phyloP scores from a whole-genome alignment of 2,329 filamentous ascomycete genomes.

The Trichophyton equinum region DNA sequence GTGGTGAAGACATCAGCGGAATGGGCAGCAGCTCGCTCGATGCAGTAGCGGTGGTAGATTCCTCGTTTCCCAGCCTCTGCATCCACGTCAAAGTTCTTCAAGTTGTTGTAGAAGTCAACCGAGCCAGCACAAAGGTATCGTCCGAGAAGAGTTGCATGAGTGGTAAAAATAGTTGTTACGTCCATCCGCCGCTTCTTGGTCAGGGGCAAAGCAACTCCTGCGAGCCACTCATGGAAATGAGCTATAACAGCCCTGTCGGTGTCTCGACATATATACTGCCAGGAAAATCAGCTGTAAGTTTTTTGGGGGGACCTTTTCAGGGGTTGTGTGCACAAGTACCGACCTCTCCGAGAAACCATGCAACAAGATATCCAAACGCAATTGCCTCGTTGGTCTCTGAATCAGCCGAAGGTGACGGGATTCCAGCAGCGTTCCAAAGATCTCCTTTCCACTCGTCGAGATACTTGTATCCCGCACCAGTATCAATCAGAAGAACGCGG shows the following conservation, averaged over 20 bases:
- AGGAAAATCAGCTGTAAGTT: background rate
- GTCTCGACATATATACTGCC: constrained; percentile 82
- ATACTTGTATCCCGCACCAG: constrained; percentile 79
- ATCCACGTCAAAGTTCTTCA: constrained; percentile 93
- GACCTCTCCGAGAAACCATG: constrained; percentile 97
- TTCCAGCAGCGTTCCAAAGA: constrained; percentile 82
- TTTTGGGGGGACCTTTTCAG: background rate
- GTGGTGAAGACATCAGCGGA: constrained; percentile 95
- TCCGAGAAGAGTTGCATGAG: constrained; percentile 87
- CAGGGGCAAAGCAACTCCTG: constrained; percentile 82
- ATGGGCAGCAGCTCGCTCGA: constrained; percentile 86
- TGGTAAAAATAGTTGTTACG: constrained; percentile 96
- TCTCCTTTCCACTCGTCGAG: constrained; percentile 96
- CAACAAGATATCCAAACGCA: constrained; percentile 91
- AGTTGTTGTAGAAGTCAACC: constrained; percentile 98
- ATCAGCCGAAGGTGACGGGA: constrained; percentile 83
- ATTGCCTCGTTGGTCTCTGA: constrained; percentile 96
- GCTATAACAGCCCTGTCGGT: constrained; percentile 85
- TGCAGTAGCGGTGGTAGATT: constrained; percentile 97
- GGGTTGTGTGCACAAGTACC: constrained; percentile 17
- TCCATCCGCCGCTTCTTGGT: constrained; percentile 92
- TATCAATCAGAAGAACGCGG: constrained; percentile 86
- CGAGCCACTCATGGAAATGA: constrained; percentile 98
- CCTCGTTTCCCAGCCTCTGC: constrained; percentile 93
- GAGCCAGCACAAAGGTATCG: constrained; percentile 94